A percentile compares a stretch with the other conserved stretches of the same genome.
phyloP scores from a whole-genome alignment of 768 basidiomycete species.

The Russula earlei region DNA sequence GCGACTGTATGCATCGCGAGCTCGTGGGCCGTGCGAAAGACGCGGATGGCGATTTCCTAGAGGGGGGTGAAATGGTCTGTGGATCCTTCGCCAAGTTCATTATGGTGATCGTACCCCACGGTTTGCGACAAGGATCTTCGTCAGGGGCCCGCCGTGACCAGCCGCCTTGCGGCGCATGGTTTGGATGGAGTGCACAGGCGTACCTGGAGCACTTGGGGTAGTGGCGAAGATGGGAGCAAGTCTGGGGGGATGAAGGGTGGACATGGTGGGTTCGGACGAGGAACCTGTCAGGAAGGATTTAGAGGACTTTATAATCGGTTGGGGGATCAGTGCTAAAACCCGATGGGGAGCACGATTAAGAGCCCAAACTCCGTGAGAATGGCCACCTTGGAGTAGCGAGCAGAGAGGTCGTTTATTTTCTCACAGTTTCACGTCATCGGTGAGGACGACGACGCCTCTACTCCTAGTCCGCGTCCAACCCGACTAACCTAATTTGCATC shows the following conservation, averaged over 20 bases:
- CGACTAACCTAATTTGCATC: conserved; percentile 2
- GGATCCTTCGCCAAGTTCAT: conserved; percentile 5
- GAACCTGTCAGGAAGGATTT: not conserved
- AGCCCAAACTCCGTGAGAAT: not conserved
- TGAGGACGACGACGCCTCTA: too few species aligned
- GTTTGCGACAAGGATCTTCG: conserved; percentile 89
- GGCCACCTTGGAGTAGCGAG: not conserved
- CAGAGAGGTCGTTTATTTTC: too few species aligned
- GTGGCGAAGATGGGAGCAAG: conserved; percentile 62
- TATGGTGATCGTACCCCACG: conserved; percentile 60
- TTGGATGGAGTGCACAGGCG: conserved; percentile 83
- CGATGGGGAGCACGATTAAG: not conserved
- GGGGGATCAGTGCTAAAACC: conserved; percentile 3
- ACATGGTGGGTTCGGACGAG: conserved; percentile 14
- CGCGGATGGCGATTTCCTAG: conserved; percentile 97
- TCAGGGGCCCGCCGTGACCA: conserved; percentile 82
- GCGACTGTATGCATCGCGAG: conserved; percentile 99
- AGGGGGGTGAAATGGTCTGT: conserved; percentile 1
- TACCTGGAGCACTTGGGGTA: conserved; percentile 71
- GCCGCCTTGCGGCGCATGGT: conserved; percentile 87
- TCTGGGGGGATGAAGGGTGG: conserved; percentile 56
- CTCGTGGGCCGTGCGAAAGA: conserved; percentile 97
- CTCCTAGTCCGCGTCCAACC: not conserved
- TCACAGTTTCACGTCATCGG: too few species aligned
- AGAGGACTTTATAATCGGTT: conserved; percentile 11